Percentiles rank a stretch among this genome's conserved stretches.
phyloP scores from a whole-genome alignment of 441 rosid species.

The Sinapis alba region DNA sequence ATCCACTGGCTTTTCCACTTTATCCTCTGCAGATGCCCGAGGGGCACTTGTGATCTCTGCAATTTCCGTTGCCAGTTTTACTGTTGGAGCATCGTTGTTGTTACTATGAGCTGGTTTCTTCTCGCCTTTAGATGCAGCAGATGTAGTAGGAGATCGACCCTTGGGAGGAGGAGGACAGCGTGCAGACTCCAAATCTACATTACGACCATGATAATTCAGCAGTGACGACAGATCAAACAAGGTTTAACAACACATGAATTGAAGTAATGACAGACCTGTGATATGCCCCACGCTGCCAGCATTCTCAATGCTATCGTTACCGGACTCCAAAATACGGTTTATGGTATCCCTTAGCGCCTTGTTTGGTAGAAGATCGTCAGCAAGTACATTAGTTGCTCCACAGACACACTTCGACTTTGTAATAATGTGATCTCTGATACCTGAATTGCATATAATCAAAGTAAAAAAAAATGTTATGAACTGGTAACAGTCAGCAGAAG shows the following conservation, averaged over 20 bases:
- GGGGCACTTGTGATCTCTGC: constrained; percentile 52
- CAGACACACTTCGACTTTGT: constrained; percentile 83
- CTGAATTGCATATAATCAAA: constrained; percentile 45
- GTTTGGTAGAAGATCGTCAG: constrained; percentile 98
- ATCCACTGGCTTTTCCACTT: constrained; percentile 52
- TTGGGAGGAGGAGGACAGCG: constrained; percentile 79
- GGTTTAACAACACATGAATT: not conserved
- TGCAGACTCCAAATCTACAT: constrained; percentile 91
- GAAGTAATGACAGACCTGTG: constrained; percentile 63
- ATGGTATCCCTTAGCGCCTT: constrained; percentile 96
- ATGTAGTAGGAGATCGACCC: constrained; percentile 77
- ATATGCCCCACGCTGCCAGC: constrained; percentile 85
- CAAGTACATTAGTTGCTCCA: constrained; percentile 85
- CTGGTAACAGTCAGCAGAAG: constrained; percentile 5
- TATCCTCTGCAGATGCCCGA: constrained; percentile 49
- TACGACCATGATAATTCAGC: constrained; percentile 26
- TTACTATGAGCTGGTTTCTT: constrained; percentile 46
- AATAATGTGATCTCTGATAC: constrained; percentile 89
- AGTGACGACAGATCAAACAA: not conserved
- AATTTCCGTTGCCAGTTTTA: constrained; percentile 45
- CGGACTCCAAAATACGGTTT: constrained; percentile 92
- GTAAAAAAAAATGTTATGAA: constrained; percentile 9
- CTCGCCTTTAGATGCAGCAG: constrained; percentile 88
- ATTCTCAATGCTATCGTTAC: constrained; percentile 89
- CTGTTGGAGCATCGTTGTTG: constrained; percentile 45